Conservation (phyloP, 352 stramenopile species). For the Pythium scleroteichum region DNA sequence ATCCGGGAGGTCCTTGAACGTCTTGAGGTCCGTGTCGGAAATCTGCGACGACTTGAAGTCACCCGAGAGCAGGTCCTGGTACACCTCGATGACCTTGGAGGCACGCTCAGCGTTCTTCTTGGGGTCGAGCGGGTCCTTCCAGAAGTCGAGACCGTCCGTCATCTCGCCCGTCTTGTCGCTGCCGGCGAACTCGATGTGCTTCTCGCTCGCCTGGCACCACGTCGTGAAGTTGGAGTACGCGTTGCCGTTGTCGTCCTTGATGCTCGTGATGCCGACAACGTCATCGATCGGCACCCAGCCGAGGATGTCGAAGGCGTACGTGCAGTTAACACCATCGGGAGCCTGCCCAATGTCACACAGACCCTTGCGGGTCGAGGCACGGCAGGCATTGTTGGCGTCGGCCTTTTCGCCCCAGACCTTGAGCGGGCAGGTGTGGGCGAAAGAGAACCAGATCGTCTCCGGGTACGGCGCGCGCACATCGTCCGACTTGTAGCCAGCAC, state of each 20-base stretch:
- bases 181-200: conserved; percentile 62
- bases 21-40: conserved; percentile 27
- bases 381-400: conserved; percentile 41
- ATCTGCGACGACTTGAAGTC: conserved; percentile 49
- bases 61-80: conserved; percentile 37
- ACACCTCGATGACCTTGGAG: conserved; percentile 46
- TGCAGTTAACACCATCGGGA: conserved; percentile 75
- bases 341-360: conserved; percentile 57
- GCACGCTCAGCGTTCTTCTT: conserved; percentile 54
- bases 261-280: conserved; percentile 68
- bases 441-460: conserved; percentile 43
- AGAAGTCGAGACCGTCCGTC: conserved; percentile 55
- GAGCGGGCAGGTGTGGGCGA: conserved; percentile 57
- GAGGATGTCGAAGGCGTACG: conserved; percentile 75
- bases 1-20: conserved; percentile 53
- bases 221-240: conserved; percentile 64
- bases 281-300: conserved; percentile 81
- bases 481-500: conserved; percentile 31
- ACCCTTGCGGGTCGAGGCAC: conserved; percentile 48
- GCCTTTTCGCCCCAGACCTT: conserved; percentile 59
- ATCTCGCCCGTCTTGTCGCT: conserved; percentile 40
- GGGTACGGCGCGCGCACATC: conserved; percentile 29
- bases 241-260: conserved; percentile 52
- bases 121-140: conserved; percentile 57
- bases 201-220: conserved; percentile 57